Percentiles rank a stretch among this genome's conserved stretches.
Evolutionary conservation across 495 filamentous ascomycete genomes (phyloP).

Genomic region (Darksidea phi): DNA sequence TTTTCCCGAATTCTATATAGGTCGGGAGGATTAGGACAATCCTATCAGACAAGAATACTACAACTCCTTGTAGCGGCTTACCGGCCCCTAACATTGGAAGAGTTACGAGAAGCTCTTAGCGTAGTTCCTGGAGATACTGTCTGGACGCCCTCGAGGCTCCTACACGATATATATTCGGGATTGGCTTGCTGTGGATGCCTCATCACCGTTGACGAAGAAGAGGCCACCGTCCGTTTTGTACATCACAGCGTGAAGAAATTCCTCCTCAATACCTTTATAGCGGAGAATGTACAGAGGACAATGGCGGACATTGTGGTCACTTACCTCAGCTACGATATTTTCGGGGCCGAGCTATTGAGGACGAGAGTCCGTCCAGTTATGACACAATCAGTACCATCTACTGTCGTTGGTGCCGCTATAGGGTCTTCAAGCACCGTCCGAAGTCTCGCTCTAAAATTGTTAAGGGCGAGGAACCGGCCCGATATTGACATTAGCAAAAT

Average conservation of each 20-base stretch:
- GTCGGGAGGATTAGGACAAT: slow-evolving; percentile 26
- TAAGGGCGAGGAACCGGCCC: slow-evolving; percentile 36
- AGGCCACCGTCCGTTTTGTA: slow-evolving; percentile 43
- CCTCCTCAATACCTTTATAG: slow-evolving; percentile 39
- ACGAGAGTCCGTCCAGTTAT: slow-evolving; percentile 32
- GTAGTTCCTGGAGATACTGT: slow-evolving; percentile 42
- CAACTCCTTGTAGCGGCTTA: slow-evolving; percentile 40
- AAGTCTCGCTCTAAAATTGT: slow-evolving; percentile 37
- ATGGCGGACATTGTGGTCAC: slow-evolving; percentile 46
- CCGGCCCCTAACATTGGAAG: slow-evolving; percentile 45
- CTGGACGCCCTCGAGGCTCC: slow-evolving; percentile 42
- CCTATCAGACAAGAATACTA: slow-evolving; percentile 34
- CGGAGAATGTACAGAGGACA: slow-evolving; percentile 31
- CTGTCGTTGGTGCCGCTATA: slow-evolving; percentile 38
- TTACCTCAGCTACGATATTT: slow-evolving; percentile 48
- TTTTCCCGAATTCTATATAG: slow-evolving; percentile 46
- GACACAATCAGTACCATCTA: slow-evolving; percentile 33
- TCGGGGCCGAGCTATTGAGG: slow-evolving; percentile 41
- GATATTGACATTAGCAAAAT: slow-evolving; percentile 39
- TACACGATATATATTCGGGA: slow-evolving; percentile 44
- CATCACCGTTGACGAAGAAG: slow-evolving; percentile 50
- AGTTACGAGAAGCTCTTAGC: slow-evolving; percentile 49
- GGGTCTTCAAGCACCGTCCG: slow-evolving; percentile 30
- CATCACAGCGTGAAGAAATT: slow-evolving; percentile 51
- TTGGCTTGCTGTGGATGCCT: slow-evolving; percentile 48